phyloP scores from a whole-genome alignment of 495 filamentous ascomycete species.

The Copromyces sp. region DNA sequence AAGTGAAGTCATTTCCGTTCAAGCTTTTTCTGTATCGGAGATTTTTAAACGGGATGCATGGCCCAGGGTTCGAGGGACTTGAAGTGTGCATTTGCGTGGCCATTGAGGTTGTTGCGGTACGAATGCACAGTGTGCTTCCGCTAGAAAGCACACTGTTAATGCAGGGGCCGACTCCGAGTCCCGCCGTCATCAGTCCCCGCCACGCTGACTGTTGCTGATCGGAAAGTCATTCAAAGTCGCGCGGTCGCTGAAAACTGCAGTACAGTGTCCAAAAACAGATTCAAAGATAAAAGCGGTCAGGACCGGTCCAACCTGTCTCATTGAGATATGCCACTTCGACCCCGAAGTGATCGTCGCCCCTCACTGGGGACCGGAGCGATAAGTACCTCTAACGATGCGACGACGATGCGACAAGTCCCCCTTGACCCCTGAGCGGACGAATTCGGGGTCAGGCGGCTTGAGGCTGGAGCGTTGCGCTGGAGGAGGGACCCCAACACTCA shows the following conservation, averaged over 20 bases:
- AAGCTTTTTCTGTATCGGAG: neutral
- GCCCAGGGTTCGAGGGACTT: neutral
- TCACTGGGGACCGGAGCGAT: neutral
- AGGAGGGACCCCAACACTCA: too few species aligned
- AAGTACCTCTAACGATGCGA: neutral
- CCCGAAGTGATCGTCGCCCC: neutral
- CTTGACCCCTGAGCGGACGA: neutral
- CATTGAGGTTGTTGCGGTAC: neutral
- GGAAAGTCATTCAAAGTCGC: neutral
- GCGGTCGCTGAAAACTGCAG: neutral
- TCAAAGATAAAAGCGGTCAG: neutral
- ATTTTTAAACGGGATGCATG: neutral
- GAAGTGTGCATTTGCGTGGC: neutral
- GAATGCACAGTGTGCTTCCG: neutral
- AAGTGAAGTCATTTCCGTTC: neutral
- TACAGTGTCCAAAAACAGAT: neutral
- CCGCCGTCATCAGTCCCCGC: neutral
- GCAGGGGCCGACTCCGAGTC: neutral
- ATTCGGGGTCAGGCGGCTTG: neutral
- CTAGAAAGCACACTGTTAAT: neutral
- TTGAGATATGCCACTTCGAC: neutral
- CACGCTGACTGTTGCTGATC: neutral
- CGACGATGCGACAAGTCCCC: neutral
- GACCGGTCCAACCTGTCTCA: neutral
- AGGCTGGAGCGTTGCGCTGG: neutral